A percentile compares a stretch with the other conserved stretches of the same genome.
phyloP scores from a whole-genome alignment of 2,329 filamentous ascomycete genomes.

The Dichotomopilus funicola region DNA sequence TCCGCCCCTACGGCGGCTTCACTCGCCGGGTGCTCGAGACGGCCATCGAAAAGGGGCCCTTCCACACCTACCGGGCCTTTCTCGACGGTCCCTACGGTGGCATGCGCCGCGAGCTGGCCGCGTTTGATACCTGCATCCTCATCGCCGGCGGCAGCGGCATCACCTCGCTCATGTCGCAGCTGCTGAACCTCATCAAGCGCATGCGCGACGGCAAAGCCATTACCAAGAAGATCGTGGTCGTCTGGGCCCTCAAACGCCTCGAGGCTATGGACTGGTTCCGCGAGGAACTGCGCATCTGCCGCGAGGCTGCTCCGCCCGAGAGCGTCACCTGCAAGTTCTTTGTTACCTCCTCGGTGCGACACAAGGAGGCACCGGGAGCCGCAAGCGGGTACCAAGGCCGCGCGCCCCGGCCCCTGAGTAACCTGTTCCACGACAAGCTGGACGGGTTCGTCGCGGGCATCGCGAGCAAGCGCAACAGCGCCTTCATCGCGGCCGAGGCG shows the following conservation, averaged over 20 bases:
- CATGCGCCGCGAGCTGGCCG: slow-evolving; percentile 81
- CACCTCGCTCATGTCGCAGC: slow-evolving; percentile 84
- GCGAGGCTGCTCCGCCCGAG: slow-evolving; percentile 80
- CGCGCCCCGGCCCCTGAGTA: slow-evolving; percentile 60
- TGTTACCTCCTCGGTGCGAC: slow-evolving; percentile 70
- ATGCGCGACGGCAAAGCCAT: slow-evolving; percentile 94
- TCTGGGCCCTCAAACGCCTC: slow-evolving; percentile 88
- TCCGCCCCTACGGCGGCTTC: slow-evolving; percentile 86
- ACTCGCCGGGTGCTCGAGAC: slow-evolving; percentile 78
- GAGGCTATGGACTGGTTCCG: slow-evolving; percentile 98
- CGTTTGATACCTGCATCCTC: slow-evolving; percentile 88
- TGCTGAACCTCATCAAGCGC: slow-evolving; percentile 89
- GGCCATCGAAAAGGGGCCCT: slow-evolving; percentile 77
- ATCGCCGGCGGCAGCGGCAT: slow-evolving; percentile 93
- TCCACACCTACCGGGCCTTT: slow-evolving; percentile 87
- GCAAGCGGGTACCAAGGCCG: slow-evolving; percentile 33
- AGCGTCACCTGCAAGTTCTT: slow-evolving; percentile 92
- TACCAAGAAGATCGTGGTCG: slow-evolving; percentile 79
- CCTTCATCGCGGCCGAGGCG: slow-evolving; percentile 74
- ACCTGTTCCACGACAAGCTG: slow-evolving; percentile 75
- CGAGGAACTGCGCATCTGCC: slow-evolving; percentile 86
- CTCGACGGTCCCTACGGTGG: slow-evolving; percentile 93
- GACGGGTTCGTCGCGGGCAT: slow-evolving; percentile 84
- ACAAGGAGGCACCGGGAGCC: slow-evolving; percentile 24
- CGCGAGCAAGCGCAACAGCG: slow-evolving; percentile 78